Conservation (phyloP, 176 grass and related monocot species). For the Cocos nucifera region DNA sequence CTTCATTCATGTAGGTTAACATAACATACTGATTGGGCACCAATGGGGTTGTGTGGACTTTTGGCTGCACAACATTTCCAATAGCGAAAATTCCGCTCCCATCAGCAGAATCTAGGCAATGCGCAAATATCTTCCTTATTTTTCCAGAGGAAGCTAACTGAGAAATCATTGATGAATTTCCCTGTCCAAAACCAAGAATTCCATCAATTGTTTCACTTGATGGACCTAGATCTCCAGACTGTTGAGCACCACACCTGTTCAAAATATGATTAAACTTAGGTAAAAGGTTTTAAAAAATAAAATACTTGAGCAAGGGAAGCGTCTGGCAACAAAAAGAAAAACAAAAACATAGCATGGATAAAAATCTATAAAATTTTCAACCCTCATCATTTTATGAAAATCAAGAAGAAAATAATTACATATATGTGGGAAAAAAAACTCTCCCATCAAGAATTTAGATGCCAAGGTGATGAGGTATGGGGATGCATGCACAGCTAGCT, state of each 20-base stretch:
- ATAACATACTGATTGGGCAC: slow-evolving; percentile 53
- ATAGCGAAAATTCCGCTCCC: slow-evolving; percentile 88
- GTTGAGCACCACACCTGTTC: slow-evolving; percentile 70
- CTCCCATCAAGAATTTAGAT: no score
- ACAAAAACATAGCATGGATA: no score
- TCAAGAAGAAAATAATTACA: no score
- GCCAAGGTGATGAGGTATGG: no score
- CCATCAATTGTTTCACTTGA: slow-evolving; percentile 65
- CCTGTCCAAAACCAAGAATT: slow-evolving; percentile 89
- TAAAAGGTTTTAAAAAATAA: no score
- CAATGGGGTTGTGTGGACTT: slow-evolving; percentile 74
- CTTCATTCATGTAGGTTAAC: background rate
- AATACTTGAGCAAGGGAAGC: no score
- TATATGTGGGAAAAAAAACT: no score
- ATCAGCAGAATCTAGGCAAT: slow-evolving; percentile 70
- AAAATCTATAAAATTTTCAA: no score
- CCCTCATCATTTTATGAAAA: no score
- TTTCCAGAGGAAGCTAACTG: slow-evolving; percentile 62
- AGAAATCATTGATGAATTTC: slow-evolving; percentile 67
- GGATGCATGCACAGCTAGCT: no score
- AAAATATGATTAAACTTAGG: background rate
- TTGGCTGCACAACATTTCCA: slow-evolving; percentile 82
- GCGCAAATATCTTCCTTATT: slow-evolving; percentile 71
- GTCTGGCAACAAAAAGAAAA: no score
- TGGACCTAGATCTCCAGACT: slow-evolving; percentile 74